Base-by-base conservation (phyloP, 1,284 basidiomycete species). In the Mrakiaceae sp. region DNA sequence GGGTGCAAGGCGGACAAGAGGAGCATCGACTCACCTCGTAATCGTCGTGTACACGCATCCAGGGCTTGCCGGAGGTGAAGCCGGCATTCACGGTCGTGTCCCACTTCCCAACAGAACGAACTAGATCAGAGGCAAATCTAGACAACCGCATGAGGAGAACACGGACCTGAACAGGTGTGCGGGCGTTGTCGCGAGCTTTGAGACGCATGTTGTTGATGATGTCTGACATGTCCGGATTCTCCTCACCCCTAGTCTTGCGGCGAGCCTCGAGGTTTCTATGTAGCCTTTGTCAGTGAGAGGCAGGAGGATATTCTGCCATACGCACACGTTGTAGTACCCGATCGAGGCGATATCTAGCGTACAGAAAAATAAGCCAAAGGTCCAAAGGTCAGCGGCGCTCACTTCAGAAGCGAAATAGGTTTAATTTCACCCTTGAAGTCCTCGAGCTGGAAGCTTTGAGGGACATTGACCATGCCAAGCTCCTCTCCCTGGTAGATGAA, bases 401-500 rank as follows among this genome's bases (percentile, higher is more conserved):
- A 27, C 27, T 27, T 27, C 27, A 27, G 27, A 27, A 27, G 27
- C 27, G 27, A 27, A 27, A 27, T 27, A 27, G 27, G 27, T 27
- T 27, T 27, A 27, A 27, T 27, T 27, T 27, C 2, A 27, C 27
- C 27, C 27, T 27, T 27, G 27, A 27, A 27, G 27, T 27, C 27
- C 27, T 27, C 27, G 27, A 27, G 27, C 27, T 27, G 27, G 27
- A 27, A 27, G 27, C 27, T 27, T 27, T 27, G 27, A 6, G 87
- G 85, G 53, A 87, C 81, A 67, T 89, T 89, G 74, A 79, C 81
- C 75, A 86, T 78, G 0, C 82, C 87, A 0, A 89, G 80, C 70
- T 87, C 86, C 74, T 87, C 78, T 3, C 88, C 86, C 75, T 88
- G 85, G 73, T 84, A 88, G 11, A 90, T 77, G 72, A 83, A 89